A percentile compares a stretch with the other conserved stretches of the same genome.
Evolutionary conservation across 2,329 filamentous ascomycete species (phyloP).

Genomic region (Fusarium multiceps): DNA sequence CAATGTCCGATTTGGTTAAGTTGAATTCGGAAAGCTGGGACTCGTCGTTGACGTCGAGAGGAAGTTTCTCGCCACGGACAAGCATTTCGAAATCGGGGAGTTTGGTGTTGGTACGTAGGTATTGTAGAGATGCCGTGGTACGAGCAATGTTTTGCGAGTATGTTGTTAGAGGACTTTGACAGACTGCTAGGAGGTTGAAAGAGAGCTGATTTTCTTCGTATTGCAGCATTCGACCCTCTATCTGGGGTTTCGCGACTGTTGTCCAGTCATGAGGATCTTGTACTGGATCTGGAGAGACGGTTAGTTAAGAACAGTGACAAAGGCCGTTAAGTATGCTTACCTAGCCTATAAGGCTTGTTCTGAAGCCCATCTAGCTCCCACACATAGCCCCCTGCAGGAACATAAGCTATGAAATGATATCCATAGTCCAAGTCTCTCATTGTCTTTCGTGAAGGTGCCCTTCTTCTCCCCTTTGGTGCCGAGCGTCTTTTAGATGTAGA

Average conservation of each 20-base stretch:
- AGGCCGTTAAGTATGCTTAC: constrained; percentile 37
- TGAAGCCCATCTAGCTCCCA: constrained; percentile 93
- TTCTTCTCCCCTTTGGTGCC: constrained; percentile 52
- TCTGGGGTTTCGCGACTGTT: constrained; percentile 69
- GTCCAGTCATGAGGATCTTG: constrained; percentile 69
- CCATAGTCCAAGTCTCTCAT: constrained; percentile 67
- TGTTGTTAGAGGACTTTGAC: constrained; percentile 69
- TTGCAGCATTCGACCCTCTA: constrained; percentile 74
- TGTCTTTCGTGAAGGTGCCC: constrained; percentile 47
- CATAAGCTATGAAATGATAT: constrained; percentile 91
- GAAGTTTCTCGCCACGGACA: constrained; percentile 33
- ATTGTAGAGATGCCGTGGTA: constrained; percentile 54
- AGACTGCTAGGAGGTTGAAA: constrained; percentile 83
- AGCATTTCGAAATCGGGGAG: constrained; percentile 38
- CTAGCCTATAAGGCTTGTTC: constrained; percentile 66
- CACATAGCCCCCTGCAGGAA: constrained; percentile 77
- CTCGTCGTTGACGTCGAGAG: constrained; percentile 41
- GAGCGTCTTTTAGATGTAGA: constrained; percentile 49
- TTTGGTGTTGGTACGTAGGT: constrained; percentile 51
- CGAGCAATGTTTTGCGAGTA: constrained; percentile 60
- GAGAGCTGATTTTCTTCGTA: constrained; percentile 73
- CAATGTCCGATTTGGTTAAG: constrained; percentile 44
- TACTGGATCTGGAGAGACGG: constrained; percentile 20
- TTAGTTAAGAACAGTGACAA: constrained; percentile 3
- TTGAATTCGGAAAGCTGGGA: constrained; percentile 48